A percentile compares a stretch with the other conserved stretches of the same genome.
Evolutionary conservation across 2,329 filamentous ascomycete species (phyloP).

Genomic region (Fusarium sp.): DNA sequence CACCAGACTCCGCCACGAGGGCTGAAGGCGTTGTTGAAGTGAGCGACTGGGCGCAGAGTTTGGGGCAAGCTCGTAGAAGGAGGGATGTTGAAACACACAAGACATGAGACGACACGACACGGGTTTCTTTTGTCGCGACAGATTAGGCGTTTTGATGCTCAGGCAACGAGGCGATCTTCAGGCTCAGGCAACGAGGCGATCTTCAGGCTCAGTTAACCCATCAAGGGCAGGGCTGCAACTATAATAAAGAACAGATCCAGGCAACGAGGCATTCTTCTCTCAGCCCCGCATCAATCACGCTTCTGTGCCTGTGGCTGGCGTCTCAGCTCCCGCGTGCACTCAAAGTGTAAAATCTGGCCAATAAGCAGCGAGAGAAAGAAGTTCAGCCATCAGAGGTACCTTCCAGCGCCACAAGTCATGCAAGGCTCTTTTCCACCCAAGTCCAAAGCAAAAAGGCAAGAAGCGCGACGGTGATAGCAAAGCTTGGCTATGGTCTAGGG

Average conservation of each 20-base stretch:
- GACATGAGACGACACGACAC: neutral
- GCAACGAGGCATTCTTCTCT: neutral
- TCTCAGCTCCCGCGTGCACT: neutral
- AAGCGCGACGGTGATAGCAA: too few species aligned
- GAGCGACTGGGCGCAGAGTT: neutral
- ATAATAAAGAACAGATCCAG: too few species aligned
- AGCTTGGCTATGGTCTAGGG: too few species aligned
- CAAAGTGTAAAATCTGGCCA: neutral
- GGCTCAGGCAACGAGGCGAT: neutral
- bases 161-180: too few species aligned
- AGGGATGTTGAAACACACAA: neutral
- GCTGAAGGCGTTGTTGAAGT: neutral
- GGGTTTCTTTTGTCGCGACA: neutral
- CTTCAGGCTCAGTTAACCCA: too few species aligned
- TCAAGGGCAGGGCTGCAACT: too few species aligned
- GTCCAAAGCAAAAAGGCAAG: neutral
- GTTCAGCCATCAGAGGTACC: neutral
- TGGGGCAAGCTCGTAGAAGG: neutral
- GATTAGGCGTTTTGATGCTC: neutral
- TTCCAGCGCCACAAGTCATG: neutral
- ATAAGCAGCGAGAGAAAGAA: neutral
- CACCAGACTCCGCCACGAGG: neutral
- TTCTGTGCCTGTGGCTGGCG: neutral
- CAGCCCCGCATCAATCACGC: neutral
- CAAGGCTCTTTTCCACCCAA: neutral